Evolutionary conservation across 2,329 filamentous ascomycete genomes (phyloP).

Genomic region (Fusarium sp.): DNA sequence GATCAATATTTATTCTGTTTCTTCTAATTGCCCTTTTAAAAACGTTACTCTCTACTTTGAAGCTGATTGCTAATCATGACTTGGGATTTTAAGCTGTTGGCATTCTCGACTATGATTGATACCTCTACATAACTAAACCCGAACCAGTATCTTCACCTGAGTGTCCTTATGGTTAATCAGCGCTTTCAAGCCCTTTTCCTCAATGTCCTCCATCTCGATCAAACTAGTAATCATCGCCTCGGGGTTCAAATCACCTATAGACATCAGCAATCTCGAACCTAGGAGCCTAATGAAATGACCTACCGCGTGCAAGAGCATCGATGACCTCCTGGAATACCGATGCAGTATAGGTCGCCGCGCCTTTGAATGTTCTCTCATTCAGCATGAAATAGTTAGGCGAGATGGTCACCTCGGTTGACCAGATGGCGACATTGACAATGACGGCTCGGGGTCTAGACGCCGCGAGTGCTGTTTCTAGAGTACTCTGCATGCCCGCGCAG

Average conservation of each 20-base stretch:
- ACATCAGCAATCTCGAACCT: background rate
- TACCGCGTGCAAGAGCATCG: background rate
- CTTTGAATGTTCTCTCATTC: background rate
- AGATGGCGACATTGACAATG: background rate
- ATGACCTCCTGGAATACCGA: background rate
- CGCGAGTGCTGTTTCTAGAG: background rate
- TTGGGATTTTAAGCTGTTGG: too few relatives aligned
- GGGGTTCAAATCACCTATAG: background rate
- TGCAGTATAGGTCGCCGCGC: background rate
- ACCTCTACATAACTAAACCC: background rate
- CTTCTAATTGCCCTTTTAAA: too few relatives aligned
- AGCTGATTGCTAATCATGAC: too few relatives aligned
- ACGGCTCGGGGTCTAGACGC: background rate
- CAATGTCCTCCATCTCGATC: background rate
- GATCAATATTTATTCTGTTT: too few relatives aligned
- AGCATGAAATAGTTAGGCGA: background rate
- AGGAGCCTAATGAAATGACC: rapidly evolving
- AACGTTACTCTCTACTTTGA: too few relatives aligned
- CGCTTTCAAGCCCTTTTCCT: background rate
- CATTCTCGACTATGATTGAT: too few relatives aligned
- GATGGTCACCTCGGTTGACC: background rate
- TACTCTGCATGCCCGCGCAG: background rate
- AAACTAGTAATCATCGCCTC: background rate
- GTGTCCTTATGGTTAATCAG: background rate
- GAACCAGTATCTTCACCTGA: background rate